These are phyloP conservation scores for Fraxinus anomala DNA, from an alignment of 257 asterid species.

Conservation along the genomic window DNA sequence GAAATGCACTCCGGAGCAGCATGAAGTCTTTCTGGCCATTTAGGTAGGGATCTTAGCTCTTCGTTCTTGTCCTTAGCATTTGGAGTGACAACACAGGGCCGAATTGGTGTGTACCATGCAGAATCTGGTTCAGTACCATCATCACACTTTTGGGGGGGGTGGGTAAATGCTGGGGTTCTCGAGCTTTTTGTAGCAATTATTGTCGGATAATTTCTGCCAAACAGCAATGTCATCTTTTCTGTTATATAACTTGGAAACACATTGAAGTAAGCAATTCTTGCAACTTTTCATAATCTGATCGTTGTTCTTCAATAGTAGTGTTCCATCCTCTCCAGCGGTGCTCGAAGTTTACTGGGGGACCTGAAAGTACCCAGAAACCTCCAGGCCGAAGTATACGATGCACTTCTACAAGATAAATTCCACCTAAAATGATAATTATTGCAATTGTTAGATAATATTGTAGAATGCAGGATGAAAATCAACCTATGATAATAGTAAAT, in stretches of 20 bases:
- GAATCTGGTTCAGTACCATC: constrained; percentile 97
- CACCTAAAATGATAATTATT: constrained; percentile 55
- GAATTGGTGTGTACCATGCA: constrained; percentile 95
- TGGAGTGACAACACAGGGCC: constrained; percentile 85
- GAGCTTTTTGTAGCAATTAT: constrained; percentile 77
- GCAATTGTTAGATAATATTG: no score
- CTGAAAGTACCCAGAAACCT: constrained; percentile 98
- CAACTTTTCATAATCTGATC: constrained; percentile 75
- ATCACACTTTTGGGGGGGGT: constrained; percentile 71
- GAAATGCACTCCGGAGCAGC: constrained; percentile 73
- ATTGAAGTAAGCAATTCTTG: constrained; percentile 79
- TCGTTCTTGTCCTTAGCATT: constrained; percentile 53
- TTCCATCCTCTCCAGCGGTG: constrained; percentile 98
- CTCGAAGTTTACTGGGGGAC: constrained; percentile 94
- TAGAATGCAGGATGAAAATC: not conserved
- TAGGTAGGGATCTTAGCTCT: constrained; percentile 61
- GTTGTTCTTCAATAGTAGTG: constrained; percentile 86
- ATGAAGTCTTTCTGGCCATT: constrained; percentile 84
- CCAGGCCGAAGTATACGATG: constrained; percentile 96
- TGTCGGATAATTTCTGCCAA: constrained; percentile 76
- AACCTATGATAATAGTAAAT: not conserved
- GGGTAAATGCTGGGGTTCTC: constrained; percentile 60
- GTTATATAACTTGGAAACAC: constrained; percentile 82
- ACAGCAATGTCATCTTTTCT: constrained; percentile 95
- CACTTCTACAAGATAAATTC: constrained; percentile 86